Conservation (phyloP, 768 basidiomycete species). For the Lentinula sp. region DNA sequence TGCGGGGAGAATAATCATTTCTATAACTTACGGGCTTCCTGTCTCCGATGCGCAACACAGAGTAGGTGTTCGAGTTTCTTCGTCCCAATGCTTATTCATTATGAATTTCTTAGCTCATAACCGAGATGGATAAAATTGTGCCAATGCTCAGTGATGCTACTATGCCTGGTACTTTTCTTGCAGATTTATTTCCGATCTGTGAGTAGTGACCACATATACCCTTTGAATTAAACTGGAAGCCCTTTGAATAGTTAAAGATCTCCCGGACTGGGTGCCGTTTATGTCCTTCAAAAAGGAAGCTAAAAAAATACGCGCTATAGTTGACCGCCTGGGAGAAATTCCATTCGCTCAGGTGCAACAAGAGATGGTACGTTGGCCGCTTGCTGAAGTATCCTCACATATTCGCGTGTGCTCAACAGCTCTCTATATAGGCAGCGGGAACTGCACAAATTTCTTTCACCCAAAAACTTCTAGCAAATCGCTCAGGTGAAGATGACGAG, state of each 20-base stretch:
- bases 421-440: not conserved
- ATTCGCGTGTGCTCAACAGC: not conserved
- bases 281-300: conserved; percentile 3
- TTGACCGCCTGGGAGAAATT: conserved; percentile 8
- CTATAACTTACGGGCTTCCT: conserved; percentile 19
- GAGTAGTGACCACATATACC: not conserved
- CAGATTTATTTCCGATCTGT: conserved; percentile 21
- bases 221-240: not conserved
- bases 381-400: not conserved
- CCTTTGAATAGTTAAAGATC: conserved; percentile 14
- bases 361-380: not conserved
- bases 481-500: not conserved
- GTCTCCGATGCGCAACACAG: conserved; percentile 14
- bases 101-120: conserved; percentile 18
- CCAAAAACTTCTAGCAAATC: not conserved
- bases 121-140: conserved; percentile 20
- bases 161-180: conserved; percentile 21
- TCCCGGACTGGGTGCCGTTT: conserved; percentile 21
- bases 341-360: conserved; percentile 16
- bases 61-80: conserved; percentile 5
- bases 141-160: conserved; percentile 16
- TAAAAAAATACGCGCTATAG: not conserved
- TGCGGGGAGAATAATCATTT: conserved; percentile 14
- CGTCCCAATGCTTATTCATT: not conserved
- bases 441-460: conserved; percentile 11